Conservation (phyloP, 1,284 basidiomycete genomes). For the Amylostereum areolatum region DNA sequence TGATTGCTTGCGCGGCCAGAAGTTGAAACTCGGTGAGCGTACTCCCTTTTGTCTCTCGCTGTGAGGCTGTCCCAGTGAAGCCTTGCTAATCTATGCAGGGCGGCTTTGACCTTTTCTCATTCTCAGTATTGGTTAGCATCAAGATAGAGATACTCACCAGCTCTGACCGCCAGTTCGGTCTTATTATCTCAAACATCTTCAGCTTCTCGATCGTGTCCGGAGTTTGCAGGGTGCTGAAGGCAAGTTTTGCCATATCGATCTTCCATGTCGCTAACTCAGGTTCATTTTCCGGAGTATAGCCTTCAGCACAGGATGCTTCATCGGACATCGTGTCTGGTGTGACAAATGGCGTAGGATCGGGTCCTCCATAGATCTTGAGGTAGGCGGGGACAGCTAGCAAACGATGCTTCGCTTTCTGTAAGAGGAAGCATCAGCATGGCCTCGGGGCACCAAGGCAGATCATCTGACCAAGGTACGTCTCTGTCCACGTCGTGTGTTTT, state of each 20-base stretch:
- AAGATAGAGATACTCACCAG: slow-evolving; percentile 3
- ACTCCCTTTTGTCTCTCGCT: too few relatives aligned
- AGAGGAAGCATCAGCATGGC: too few relatives aligned
- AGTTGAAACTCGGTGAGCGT: too few relatives aligned
- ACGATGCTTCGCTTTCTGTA: slow-evolving; percentile 1
- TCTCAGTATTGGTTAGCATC: neutral
- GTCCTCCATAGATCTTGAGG: neutral
- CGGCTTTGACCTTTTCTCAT: neutral
- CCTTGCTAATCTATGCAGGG: neutral
- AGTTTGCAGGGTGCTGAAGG: neutral
- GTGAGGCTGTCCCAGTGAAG: too few relatives aligned
- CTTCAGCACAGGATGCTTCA: slow-evolving; percentile 6
- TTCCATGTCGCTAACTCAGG: too few relatives aligned
- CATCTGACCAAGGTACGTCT: too few relatives aligned
- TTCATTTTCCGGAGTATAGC: neutral
- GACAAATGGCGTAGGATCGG: slow-evolving; percentile 1
- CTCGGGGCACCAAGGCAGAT: too few relatives aligned
- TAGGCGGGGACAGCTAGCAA: neutral
- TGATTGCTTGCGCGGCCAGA: too few relatives aligned
- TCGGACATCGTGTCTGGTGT: slow-evolving; percentile 6
- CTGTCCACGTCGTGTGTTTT: too few relatives aligned
- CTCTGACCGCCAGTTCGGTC: slow-evolving; percentile 9
- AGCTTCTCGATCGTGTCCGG: slow-evolving; percentile 4
- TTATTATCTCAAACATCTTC: slow-evolving; percentile 6
- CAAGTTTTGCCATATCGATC: neutral